Conservation (phyloP, 441 rosid genomes). For the Syzygium malaccense region DNA sequence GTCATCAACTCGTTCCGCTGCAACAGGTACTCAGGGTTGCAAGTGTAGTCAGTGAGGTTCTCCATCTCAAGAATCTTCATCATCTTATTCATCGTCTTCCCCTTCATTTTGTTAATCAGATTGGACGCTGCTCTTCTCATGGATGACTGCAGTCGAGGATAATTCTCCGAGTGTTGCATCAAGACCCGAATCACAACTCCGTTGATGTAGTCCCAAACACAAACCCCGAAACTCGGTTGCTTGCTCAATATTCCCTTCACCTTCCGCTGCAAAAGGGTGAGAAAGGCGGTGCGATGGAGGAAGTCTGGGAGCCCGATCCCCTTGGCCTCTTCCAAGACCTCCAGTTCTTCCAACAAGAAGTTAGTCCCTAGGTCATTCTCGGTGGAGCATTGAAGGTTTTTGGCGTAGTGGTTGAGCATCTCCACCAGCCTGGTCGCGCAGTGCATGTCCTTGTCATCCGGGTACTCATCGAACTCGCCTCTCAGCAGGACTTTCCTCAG, state of each 20-base stretch:
- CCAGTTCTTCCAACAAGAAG: background rate
- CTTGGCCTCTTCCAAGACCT: background rate
- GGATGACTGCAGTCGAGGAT: background rate
- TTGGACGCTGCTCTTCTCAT: background rate
- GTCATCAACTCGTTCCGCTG: background rate
- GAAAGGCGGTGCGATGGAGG: background rate
- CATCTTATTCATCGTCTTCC: background rate
- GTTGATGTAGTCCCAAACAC: background rate
- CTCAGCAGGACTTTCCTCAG: background rate
- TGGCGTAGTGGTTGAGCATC: background rate
- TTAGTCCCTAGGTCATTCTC: background rate
- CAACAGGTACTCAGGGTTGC: background rate
- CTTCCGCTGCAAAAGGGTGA: background rate
- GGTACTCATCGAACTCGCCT: background rate
- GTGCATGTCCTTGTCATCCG: background rate
- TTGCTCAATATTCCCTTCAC: background rate
- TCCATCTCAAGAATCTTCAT: background rate
- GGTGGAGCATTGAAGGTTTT: background rate
- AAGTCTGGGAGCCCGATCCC: background rate
- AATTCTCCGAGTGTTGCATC: background rate
- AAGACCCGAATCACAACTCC: background rate
- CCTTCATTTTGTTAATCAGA: background rate
- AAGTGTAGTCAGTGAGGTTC: background rate
- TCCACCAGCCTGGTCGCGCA: background rate
- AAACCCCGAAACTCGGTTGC: background rate